Percentiles rank a stretch among this genome's conserved stretches.
Conservation (phyloP, 2,329 filamentous ascomycete species). For the Alternaria sp. region DNA sequence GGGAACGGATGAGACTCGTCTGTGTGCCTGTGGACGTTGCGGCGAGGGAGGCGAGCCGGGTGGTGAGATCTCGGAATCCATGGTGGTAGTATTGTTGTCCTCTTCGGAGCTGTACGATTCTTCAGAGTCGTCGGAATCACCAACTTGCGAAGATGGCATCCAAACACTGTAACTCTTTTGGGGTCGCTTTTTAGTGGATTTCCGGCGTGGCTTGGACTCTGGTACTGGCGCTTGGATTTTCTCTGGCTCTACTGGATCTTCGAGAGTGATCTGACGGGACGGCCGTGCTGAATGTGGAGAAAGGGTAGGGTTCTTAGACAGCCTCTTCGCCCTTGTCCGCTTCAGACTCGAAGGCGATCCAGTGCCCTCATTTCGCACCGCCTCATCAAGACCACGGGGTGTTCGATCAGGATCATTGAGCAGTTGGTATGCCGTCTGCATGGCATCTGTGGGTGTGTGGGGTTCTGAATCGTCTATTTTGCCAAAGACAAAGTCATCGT, state of each 20-base stretch:
- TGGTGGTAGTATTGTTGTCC: constrained; percentile 29
- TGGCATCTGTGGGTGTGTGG: constrained; percentile 23
- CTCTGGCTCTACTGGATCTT: constrained; percentile 36
- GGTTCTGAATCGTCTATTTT: constrained; percentile 17
- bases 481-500: constrained; percentile 43
- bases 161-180: constrained; percentile 56
- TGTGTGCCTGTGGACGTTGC: constrained; percentile 48
- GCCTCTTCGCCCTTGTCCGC: constrained; percentile 49
- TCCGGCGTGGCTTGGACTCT: constrained; percentile 33
- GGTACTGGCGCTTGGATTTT: constrained; percentile 18
- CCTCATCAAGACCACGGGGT: constrained; percentile 47
- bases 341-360: constrained; percentile 43
- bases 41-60: constrained; percentile 31
- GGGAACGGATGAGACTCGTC: constrained; percentile 57
- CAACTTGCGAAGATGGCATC: constrained; percentile 53
- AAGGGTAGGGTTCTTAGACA: constrained; percentile 38
- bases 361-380: constrained; percentile 38
- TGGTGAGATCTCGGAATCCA: constrained; percentile 24
- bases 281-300: constrained; percentile 37
- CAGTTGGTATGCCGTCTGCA: constrained; percentile 16
- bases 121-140: constrained; percentile 38
- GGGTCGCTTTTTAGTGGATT: constrained; percentile 39
- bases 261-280: constrained; percentile 45
- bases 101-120: constrained; percentile 29
- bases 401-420: constrained; percentile 36